Evolutionary conservation across 1,139 yeast species (phyloP), one percentile per base, ranked within the genome.

Genomic region (Eremothecium sinecaudum): DNA sequence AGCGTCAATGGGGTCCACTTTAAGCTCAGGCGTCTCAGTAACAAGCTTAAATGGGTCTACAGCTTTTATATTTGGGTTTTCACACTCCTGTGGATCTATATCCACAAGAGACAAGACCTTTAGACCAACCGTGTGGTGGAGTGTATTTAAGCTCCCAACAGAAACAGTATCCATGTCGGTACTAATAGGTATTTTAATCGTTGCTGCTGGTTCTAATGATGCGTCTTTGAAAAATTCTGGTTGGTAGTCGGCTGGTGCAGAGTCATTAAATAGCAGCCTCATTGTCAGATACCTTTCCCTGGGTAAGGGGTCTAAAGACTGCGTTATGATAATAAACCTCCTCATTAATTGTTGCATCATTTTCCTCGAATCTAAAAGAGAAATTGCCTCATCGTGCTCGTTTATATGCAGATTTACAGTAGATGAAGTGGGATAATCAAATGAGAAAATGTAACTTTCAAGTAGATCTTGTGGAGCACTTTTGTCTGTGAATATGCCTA

Each of bases 261-360:
- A 38, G 3, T 69, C 70, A 39, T 66, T 70, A 45, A 66, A 73
- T 41, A 70, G 39, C 34, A 75, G 51, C 38, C 71, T 61, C 59
- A 74, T 60, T 0, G 69, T 58, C 23, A 71, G 45, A 34, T 44
- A 64, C 35, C 70, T 62, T 32, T 64, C 56, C 2, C 54, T 50
- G 1, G 78, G 78, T 23, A 72, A 48, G 0, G 71, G 64, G 15
- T 70, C 66, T 21, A 73, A 56, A 0, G 67, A 56, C 48, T 73
- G 79, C 0, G 77, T 70, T n/a, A 68, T 51, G 1, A 71, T 57
- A 18, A 73, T 68, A 34, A 73, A 62, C 37, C 69, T 56, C 45
- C 64, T 63, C 59, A 73, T 62, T 33, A 73, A 45, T 33, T 63
- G 67, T 38, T 67, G 71, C 6, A 67, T 56, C 41, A 61, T 58